Evolutionary conservation across 2,329 filamentous ascomycete species (phyloP), one percentile per base, ranked within the genome.

Genomic region (Atkinsonella texensis): DNA sequence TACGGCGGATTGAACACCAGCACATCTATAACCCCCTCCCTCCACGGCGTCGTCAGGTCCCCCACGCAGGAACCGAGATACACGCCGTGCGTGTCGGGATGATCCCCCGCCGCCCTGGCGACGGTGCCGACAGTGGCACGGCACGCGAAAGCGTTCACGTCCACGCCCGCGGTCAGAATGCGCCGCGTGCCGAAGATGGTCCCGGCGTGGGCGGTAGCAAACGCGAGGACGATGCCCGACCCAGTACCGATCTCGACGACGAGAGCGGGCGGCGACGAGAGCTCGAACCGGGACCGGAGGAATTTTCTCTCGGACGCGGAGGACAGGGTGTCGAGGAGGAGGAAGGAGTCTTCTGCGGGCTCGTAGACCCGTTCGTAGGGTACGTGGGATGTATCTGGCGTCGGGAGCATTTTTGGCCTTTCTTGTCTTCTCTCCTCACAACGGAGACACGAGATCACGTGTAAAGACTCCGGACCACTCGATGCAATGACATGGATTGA

Each of bases 1-100:
- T 98, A 98, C 0, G 93, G 93, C 50, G 93, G 93, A 64, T 98
- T 98, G 75, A 97, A 98, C 31, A 98, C 77, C 55, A 98, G 75
- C 11, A 98, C 77, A 63, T 98, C 93, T 5, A 95, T 77, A 12
- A 48, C 52, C 2, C 74, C 72, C 0, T 70, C 63, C 8, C 77
- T 75, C 41, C 94, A 69, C 0, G 83, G 71, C 2, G 76, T 67
- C 4, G 77, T 74, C 0, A 98, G 74, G 63, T 97, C 88, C 1
- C 80, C 84, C 53, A 81, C 81, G 28, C 84, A 64, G 17, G 84
- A 78, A 41, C 81, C 84, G 8, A 93, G 68, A 59, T 85, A 87
- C 9, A 70, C 60, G 3, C 71, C 76, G 49, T 68, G 74, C 13
- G 66, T 68, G 7, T 51, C 52, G 0, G 60, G 55, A 49, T 68